These are phyloP conservation scores for Pachysolen tannophilus DNA, from an alignment of 805 yeast genomes.

Conservation along the genomic window DNA sequence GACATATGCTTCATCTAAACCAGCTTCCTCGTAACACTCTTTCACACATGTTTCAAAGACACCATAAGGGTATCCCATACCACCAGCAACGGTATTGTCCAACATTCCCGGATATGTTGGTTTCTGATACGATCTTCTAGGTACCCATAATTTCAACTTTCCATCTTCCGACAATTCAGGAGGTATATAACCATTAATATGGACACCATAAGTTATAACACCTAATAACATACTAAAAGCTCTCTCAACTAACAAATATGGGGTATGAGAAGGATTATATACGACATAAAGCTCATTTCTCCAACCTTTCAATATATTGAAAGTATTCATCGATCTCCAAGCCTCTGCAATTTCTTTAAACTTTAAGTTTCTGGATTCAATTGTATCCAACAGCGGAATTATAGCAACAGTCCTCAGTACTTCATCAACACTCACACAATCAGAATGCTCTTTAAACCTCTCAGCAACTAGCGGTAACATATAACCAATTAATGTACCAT, in stretches of 20 bases:
- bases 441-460: slow-evolving; percentile 16
- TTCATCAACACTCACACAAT: slow-evolving; percentile 20
- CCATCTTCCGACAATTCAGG: slow-evolving; percentile 30
- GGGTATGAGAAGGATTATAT: slow-evolving; percentile 43
- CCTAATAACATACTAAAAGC: slow-evolving; percentile 79
- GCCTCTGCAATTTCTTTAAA: slow-evolving; percentile 34
- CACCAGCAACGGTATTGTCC: slow-evolving; percentile 95
- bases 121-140: slow-evolving; percentile 68
- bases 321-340: slow-evolving; percentile 27
- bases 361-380: slow-evolving; percentile 31
- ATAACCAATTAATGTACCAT: slow-evolving; percentile 29
- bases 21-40: slow-evolving; percentile 90
- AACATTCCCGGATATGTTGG: slow-evolving; percentile 86
- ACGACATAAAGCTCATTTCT: slow-evolving; percentile 76
- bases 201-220: slow-evolving; percentile 84
- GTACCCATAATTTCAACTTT: slow-evolving; percentile 66
- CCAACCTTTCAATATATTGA: slow-evolving; percentile 61
- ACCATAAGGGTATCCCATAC: slow-evolving; percentile 76
- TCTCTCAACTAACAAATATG: slow-evolving; percentile 71
- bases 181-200: slow-evolving; percentile 70
- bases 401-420: slow-evolving; percentile 21
- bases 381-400: slow-evolving; percentile 20
- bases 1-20: slow-evolving; percentile 49
- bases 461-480: slow-evolving; percentile 26
- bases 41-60: slow-evolving; percentile 70